These are phyloP conservation scores for Mycena chlorophos DNA, from an alignment of 768 basidiomycete genomes.

Conservation along the genomic window DNA sequence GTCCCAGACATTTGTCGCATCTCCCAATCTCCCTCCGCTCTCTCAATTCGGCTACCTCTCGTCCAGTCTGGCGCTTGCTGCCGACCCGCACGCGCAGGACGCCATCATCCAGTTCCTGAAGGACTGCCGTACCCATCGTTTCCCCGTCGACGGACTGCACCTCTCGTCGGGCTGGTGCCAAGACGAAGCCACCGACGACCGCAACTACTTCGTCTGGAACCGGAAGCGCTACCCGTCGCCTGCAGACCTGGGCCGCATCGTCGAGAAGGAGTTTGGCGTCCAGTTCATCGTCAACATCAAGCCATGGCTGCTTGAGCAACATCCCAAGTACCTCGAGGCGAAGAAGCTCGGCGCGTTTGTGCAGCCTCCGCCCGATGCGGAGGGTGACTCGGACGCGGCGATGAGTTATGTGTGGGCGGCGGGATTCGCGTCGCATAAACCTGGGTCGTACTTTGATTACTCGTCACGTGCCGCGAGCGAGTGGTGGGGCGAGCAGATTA, in stretches of 20 bases:
- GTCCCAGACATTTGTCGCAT: conserved; percentile 14
- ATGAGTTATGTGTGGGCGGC: conserved; percentile 21
- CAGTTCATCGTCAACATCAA: conserved; percentile 23
- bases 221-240: conserved; percentile 20
- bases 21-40: conserved; percentile 20
- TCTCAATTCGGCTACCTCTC: conserved; percentile 23
- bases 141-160: conserved; percentile 23
- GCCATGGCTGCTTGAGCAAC: conserved; percentile 18
- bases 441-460: conserved; percentile 22
- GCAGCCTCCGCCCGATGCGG: conserved; percentile 16
- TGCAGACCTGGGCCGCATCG: conserved; percentile 18
- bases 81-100: conserved; percentile 19
- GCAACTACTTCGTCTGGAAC: conserved; percentile 25
- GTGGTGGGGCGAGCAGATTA: conserved; percentile 19
- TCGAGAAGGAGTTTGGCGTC: conserved; percentile 21
- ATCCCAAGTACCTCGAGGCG: conserved; percentile 14
- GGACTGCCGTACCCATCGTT: conserved; percentile 20
- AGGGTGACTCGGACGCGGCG: conserved; percentile 4
- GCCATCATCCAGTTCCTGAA: conserved; percentile 21
- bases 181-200: conserved; percentile 18
- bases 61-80: conserved; percentile 19
- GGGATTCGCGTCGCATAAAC: conserved; percentile 20
- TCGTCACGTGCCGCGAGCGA: conserved; percentile 15
- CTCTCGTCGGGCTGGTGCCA: conserved; percentile 23
- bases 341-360: conserved; percentile 11